phyloP scores from a whole-genome alignment of 2,329 filamentous ascomycete genomes.

The Colletotrichum musae region DNA sequence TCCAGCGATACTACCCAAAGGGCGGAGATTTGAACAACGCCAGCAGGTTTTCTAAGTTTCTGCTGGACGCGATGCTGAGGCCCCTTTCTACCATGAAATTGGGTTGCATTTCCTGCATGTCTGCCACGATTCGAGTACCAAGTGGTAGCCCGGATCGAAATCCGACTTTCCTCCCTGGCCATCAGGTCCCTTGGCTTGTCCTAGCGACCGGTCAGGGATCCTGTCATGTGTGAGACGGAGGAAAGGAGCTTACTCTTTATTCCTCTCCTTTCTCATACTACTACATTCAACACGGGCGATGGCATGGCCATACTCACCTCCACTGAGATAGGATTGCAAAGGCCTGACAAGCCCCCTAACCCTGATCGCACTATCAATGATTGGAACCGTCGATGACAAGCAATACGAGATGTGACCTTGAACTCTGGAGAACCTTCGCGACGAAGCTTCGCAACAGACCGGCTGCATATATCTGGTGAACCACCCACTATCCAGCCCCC shows the following conservation, averaged over 20 bases:
- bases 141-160: conserved; percentile 16
- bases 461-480: conserved; percentile 26
- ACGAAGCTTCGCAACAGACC: background rate
- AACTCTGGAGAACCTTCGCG: background rate
- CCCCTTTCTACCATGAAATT: conserved; percentile 15
- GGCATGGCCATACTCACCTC: no score
- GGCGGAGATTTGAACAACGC: conserved; percentile 18
- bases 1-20: conserved; percentile 13
- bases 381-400: background rate
- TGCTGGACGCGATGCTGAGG: background rate
- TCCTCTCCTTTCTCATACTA: no score
- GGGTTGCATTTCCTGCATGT: background rate
- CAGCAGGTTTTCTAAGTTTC: conserved; percentile 1
- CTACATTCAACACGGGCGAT: no score
- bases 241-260: no score
- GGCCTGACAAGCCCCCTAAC: no score
- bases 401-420: background rate
- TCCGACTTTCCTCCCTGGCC: background rate
- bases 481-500: conserved; percentile 8
- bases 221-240: no score
- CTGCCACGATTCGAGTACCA: conserved; percentile 26
- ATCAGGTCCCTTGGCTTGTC: no score
- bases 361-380: no score
- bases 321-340: no score
- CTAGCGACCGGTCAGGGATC: no score